Percentiles rank a stretch among this genome's conserved stretches.
These are phyloP conservation scores for Saccharomyces hybrid DNA, from an alignment of 1,139 yeast genomes.

Conservation along the genomic window DNA sequence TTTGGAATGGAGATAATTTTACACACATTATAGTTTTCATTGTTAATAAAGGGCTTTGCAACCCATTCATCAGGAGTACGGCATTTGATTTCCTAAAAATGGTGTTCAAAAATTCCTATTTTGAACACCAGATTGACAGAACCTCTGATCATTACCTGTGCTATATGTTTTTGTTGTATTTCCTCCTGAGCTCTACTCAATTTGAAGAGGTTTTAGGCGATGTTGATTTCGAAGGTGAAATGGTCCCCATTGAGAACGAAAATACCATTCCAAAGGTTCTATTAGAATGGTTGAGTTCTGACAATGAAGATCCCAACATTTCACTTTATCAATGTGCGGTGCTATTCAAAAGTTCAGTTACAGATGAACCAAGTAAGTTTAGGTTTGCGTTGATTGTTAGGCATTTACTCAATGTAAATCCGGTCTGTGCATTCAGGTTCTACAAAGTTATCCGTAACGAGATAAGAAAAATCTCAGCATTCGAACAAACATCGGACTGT, in stretches of 20 bases:
- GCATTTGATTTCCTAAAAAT: slow-evolving; percentile 47
- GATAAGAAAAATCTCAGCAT: slow-evolving; percentile 35
- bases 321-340: slow-evolving; percentile 47
- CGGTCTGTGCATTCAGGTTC: slow-evolving; percentile 38
- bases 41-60: slow-evolving; percentile 54
- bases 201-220: slow-evolving; percentile 41
- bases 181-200: slow-evolving; percentile 45
- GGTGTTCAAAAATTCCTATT: slow-evolving; percentile 43
- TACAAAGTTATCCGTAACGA: slow-evolving; percentile 40
- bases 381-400: slow-evolving; percentile 48
- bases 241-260: slow-evolving; percentile 32
- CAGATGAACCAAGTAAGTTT: slow-evolving; percentile 45
- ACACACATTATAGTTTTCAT: slow-evolving; percentile 48
- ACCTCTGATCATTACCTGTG: slow-evolving; percentile 29
- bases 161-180: slow-evolving; percentile 50
- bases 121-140: slow-evolving; percentile 14
- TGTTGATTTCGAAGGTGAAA: slow-evolving; percentile 39
- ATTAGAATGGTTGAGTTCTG: slow-evolving; percentile 43
- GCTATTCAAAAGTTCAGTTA: slow-evolving; percentile 44
- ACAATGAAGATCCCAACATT: slow-evolving; percentile 38
- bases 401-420: slow-evolving; percentile 36
- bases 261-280: slow-evolving; percentile 42
- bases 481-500: slow-evolving; percentile 26
- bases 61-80: slow-evolving; percentile 52
- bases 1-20: slow-evolving; percentile 43